Evolutionary conservation across 2,329 filamentous ascomycete genomes (phyloP).

Genomic region (Nemania serpens): DNA sequence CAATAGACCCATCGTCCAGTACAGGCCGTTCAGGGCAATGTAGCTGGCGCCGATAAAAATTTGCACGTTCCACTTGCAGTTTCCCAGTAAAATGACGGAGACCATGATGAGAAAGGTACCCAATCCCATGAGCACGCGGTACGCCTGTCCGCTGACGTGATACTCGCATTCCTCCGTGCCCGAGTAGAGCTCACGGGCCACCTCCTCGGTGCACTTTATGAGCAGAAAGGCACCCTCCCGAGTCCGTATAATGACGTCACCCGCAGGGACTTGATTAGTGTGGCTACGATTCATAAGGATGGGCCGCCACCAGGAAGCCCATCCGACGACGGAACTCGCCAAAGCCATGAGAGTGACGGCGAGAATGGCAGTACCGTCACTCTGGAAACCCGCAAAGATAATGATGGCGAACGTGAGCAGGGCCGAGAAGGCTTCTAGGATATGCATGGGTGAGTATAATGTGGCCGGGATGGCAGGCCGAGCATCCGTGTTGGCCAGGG

Average conservation of each 20-base stretch:
- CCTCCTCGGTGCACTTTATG: constrained; percentile 61
- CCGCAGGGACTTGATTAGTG: constrained; percentile 54
- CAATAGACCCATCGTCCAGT: constrained; percentile 61
- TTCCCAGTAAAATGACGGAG: constrained; percentile 64
- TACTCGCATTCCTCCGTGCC: constrained; percentile 66
- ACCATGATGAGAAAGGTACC: constrained; percentile 66
- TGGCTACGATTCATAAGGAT: constrained; percentile 57
- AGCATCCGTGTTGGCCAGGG: constrained; percentile 44
- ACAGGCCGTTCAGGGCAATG: constrained; percentile 62
- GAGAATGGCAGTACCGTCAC: constrained; percentile 57
- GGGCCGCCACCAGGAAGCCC: constrained; percentile 63
- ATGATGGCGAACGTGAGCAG: constrained; percentile 55
- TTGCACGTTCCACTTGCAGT: constrained; percentile 65
- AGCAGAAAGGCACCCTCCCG: constrained; percentile 64
- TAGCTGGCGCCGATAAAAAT: constrained; percentile 62
- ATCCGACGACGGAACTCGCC: constrained; percentile 58
- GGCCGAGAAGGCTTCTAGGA: constrained; percentile 57
- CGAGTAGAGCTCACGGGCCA: constrained; percentile 65
- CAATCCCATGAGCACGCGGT: constrained; percentile 59
- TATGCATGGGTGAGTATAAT: constrained; percentile 56
- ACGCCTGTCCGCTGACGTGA: constrained; percentile 50
- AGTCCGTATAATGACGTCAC: constrained; percentile 66
- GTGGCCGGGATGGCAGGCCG: constrained; percentile 55
- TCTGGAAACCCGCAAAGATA: constrained; percentile 46
- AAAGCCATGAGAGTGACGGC: constrained; percentile 58